Evolutionary conservation across 2,329 filamentous ascomycete species (phyloP), one percentile per base, ranked within the genome.

Genomic region (Epichloe sibirici): DNA sequence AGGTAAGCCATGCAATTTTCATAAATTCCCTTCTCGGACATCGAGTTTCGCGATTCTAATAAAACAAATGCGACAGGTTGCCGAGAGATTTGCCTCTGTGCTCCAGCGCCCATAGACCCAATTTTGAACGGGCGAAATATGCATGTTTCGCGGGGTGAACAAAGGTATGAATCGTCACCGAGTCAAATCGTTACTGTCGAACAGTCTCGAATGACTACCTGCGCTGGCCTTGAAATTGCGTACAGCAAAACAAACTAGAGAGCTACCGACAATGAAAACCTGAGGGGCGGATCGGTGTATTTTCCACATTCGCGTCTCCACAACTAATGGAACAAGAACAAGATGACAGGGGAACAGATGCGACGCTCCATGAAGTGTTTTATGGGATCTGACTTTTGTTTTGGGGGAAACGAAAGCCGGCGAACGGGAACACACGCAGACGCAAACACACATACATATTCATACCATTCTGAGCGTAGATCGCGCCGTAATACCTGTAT

Each of bases 1-100:
- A 96, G 75, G 90, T 94, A 75, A 67, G 72, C 31, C 8, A 37
- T 25, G 8, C 9, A 25, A 50, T 17, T 6, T 17, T 5, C 5
- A 13, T 44, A 21, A 13, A 25, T 21, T 21, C 17, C 17, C 17
- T 21, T 21, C 17, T 21, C 17, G 7, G 23, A 2, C 5, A 35
- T 38, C 3, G 25, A 15, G 17, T 28, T 12, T 34, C 44, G 28
- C 11, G 13, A 17, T 44, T 37, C 55, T 59, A 50, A 61, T 51
- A 47, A 42, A 23, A 28, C 13, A 1, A 5, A 23, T 23, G n/a
- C n/a, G 17, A 17, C 50, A 69, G 67, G 64, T 68, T 58, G 66
- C 66, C 25, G 67, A 69, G 45, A 61, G 65, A 54, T 69, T 69
- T 53, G 64, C 61, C 28, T 60, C 65, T 45, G 61, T 69, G 44